Base-by-base conservation (phyloP, 257 asterid genomes). In the Rhazya stricta region DNA sequence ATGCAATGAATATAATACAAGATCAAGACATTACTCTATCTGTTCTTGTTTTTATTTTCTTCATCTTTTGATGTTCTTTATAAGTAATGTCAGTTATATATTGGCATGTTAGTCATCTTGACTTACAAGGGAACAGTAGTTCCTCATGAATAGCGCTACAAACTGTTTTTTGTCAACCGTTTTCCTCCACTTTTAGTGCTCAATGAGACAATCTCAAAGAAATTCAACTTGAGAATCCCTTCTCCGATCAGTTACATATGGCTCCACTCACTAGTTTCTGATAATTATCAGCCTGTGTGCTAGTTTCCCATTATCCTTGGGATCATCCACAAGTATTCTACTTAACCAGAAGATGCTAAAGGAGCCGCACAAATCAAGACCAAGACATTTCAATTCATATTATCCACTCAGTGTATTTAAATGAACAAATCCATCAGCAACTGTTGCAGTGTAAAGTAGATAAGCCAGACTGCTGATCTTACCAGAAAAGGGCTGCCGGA, bases 401-500 rank as follows among this genome's bases (percentile, higher is more conserved):
- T 63, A 63, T 63, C 25, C 4, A 2, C 45, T 32, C 0, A 13
- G 69, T 63, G 39, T 34, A 12, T 9, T 63, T 13, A 18, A 50
- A 51, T 36, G 71, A 56, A 54, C 45, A 68, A 41, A 68, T 66
- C 54, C 23, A 39, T 25, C 39, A 63, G 16, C 36, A 57, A 34
- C 46, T 34, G 5, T 34, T 30, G 27, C 69, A 63, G 25, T 63
- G 29, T 63, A 70, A 75, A 70, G 34, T 37, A 37, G 39, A 68
- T 30, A 6, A 43, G 39, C 42, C 45, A 39, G 42, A 67, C 57
- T 29, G 68, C 63, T 73, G 74, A 48, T 70, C 82, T 71, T 88
- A 92, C 98, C 98, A 80, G 89, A 79, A 50, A 84, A 82, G 68
- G 93, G 72, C 69, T 92, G 99, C 77, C 96, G 96, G 76, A 91